Base-by-base conservation (phyloP, 140 eudicot genomes). In the Bidens hawaiensis region DNA sequence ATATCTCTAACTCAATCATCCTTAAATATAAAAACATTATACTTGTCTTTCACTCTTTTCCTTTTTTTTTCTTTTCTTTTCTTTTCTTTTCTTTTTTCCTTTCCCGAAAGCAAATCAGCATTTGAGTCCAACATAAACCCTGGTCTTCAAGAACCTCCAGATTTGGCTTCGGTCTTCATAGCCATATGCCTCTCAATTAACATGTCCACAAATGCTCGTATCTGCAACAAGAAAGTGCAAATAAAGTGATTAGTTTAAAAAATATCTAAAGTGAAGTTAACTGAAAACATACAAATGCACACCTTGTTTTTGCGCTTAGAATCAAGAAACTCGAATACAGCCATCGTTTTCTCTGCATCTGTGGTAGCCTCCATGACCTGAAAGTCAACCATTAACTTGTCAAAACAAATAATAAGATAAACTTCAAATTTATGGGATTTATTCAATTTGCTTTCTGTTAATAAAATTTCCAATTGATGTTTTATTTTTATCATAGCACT, bases 251-350 rank as follows among this genome's bases (percentile, higher is more conserved):
- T 5, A 6, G 12, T 74, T 43, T 30, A 30, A 42, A 6, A 23
- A 31, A 65, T 30, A 30, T 30, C 36, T 30, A 30, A 25, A 13
- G 27, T 19, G 19, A 66, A 40, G 52, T 31, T 22, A 36, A 4
- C 30, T n/a, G 24, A 40, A 30, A 52, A 46, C 3, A 49, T 14
- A 45, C 17, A 46, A 28, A 62, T 18, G 8, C 73, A 24, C n/a
- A 83, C 97, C 97, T 88, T 94, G 81, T 88, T 81, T 82, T 94
- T 94, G 68, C 99, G 99, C 81, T 94, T 94, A 60, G 62, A 81
- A 78, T 94, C 95, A 68, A 94, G 99, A 89, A 94, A 94, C 68
- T 89, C 94, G 12, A 19, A 81, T 13, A 88, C 94, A 58, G 82
- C 66, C 99, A 94, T 94, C 21, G 75, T 70, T 74, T 94, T 94